Conservation (phyloP, 1,284 basidiomycete genomes). For the Stereum hirsutum region DNA sequence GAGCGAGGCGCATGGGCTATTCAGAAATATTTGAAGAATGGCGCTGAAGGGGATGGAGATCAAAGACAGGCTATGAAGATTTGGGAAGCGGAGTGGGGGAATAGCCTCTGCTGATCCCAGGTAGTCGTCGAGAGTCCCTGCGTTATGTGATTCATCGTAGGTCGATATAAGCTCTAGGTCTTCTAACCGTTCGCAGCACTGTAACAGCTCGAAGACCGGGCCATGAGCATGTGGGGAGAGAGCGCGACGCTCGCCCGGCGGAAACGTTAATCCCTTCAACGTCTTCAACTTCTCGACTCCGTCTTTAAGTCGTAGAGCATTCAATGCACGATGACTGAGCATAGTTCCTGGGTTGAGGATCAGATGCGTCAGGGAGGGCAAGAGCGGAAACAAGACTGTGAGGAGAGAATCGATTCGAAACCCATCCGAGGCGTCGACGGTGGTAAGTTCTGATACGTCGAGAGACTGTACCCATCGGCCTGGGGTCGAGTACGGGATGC, state of each 20-base stretch:
- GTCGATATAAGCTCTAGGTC: slow-evolving; percentile 56
- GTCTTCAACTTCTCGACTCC: slow-evolving; percentile 42
- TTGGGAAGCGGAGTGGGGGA: slow-evolving; percentile 41
- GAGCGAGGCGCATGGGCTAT: too few species aligned
- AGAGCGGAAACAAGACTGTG: slow-evolving; percentile 53
- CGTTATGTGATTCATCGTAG: slow-evolving; percentile 37
- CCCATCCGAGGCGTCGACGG: slow-evolving; percentile 32
- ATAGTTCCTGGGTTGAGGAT: slow-evolving; percentile 51
- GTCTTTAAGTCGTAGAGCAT: slow-evolving; percentile 44
- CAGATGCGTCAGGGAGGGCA: slow-evolving; percentile 59
- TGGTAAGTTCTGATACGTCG: slow-evolving; percentile 51
- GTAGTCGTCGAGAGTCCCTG: slow-evolving; percentile 21
- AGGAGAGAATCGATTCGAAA: slow-evolving; percentile 51
- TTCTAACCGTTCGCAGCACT: slow-evolving; percentile 49
- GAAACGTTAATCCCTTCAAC: slow-evolving; percentile 47
- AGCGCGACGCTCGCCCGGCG: slow-evolving; percentile 1
- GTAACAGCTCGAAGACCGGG: slow-evolving; percentile 32
- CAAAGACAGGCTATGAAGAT: slow-evolving; percentile 55
- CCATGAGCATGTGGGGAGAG: not conserved
- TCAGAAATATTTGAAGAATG: too few species aligned
- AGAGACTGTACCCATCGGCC: slow-evolving; percentile 75
- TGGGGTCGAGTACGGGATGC: slow-evolving; percentile 76
- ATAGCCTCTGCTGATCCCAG: slow-evolving; percentile 19
- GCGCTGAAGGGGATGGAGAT: slow-evolving; percentile 60
- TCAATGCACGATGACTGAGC: slow-evolving; percentile 50